phyloP scores from a whole-genome alignment of 352 stramenopile species.

The Globisporangium paroecandrum region DNA sequence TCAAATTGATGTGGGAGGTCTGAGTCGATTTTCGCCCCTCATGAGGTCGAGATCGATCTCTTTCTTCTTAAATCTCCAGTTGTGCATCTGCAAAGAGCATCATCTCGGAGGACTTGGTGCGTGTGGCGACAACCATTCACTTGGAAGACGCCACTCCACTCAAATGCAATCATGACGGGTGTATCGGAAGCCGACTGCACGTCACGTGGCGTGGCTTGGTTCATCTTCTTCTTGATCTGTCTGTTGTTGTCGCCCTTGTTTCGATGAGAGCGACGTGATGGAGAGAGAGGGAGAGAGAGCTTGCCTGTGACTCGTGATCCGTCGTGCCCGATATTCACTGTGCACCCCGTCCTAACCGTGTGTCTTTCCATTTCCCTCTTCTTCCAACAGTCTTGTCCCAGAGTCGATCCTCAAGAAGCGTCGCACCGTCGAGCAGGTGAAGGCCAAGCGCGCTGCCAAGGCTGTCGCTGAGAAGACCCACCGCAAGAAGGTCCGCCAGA shows the following conservation, averaged over 20 bases:
- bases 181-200: slow-evolving; percentile 35
- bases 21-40: neutral
- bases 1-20: slow-evolving; percentile 73
- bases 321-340: slow-evolving; percentile 23
- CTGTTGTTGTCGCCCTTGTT: neutral
- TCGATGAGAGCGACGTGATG: neutral
- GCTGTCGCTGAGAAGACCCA: slow-evolving; percentile 74
- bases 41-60: neutral
- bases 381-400: slow-evolving; percentile 67
- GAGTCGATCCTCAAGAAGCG: slow-evolving; percentile 91
- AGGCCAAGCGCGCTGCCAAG: slow-evolving; percentile 82
- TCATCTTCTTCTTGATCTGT: neutral
- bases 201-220: slow-evolving; percentile 11
- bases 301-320: slow-evolving; percentile 7
- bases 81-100: slow-evolving; percentile 51
- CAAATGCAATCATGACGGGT: slow-evolving; percentile 87
- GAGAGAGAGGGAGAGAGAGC: neutral
- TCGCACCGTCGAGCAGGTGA: slow-evolving; percentile 84
- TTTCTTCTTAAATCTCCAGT: slow-evolving; percentile 60
- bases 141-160: slow-evolving; percentile 61
- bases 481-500: slow-evolving; percentile 85
- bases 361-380: slow-evolving; percentile 11
- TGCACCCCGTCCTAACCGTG: slow-evolving; percentile 77
- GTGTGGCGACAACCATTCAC: slow-evolving; percentile 44
- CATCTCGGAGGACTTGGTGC: slow-evolving; percentile 83